Evolutionary conservation across 805 yeast genomes (phyloP).

Genomic region (Wickerhamiella dianesei): DNA sequence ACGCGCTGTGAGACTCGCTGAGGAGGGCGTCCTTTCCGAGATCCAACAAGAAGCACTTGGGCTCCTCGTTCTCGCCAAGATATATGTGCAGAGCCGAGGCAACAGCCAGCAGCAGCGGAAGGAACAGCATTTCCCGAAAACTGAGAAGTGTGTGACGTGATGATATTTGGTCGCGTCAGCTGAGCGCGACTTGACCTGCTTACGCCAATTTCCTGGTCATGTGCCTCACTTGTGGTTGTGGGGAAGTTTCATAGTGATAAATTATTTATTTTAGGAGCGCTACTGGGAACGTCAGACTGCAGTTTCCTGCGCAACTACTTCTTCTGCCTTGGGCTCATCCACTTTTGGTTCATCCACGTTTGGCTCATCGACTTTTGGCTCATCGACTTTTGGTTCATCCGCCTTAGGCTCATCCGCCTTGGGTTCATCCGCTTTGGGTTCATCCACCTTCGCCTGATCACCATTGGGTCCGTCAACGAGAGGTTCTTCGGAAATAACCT

Average conservation of each 20-base stretch:
- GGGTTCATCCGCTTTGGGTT: no score
- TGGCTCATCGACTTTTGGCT: no score
- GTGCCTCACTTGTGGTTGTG: neutral
- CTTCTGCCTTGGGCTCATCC: no score
- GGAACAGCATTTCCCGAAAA: slow-evolving; percentile 1
- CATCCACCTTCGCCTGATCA: no score
- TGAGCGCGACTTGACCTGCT: neutral
- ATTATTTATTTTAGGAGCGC: neutral
- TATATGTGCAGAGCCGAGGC: slow-evolving; percentile 58
- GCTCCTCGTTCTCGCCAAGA: slow-evolving; percentile 54
- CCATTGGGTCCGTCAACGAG: no score
- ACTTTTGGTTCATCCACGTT: no score
- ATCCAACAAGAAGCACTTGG: slow-evolving; percentile 72
- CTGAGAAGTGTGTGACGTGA: neutral
- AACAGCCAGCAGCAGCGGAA: slow-evolving; percentile 7
- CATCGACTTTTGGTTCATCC: no score
- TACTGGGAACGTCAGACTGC: no score
- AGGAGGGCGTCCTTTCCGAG: slow-evolving; percentile 66
- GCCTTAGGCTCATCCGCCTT: no score
- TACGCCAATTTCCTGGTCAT: neutral
- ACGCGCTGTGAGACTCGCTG: slow-evolving; percentile 57
- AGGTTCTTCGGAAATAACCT: no score
- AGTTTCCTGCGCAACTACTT: no score
- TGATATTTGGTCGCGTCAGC: neutral
- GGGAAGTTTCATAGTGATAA: neutral